phyloP scores from a whole-genome alignment of 1,284 basidiomycete species.

The Malassezia globosa region DNA sequence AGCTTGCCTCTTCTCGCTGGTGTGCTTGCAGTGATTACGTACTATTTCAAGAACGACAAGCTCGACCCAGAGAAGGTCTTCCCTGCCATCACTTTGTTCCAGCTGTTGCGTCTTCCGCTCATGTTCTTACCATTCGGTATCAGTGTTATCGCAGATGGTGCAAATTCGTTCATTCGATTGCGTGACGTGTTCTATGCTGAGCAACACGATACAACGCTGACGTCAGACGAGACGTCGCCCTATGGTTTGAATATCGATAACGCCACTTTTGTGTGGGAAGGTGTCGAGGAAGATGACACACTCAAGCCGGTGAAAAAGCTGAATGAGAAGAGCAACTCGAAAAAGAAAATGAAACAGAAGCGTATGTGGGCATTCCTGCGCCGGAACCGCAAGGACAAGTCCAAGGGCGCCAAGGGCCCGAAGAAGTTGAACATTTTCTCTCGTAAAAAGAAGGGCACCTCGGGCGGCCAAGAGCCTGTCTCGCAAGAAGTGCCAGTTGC shows the following conservation, averaged over 20 bases:
- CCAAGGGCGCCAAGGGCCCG: not conserved
- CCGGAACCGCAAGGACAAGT: constrained; percentile 6
- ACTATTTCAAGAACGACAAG: constrained; percentile 55
- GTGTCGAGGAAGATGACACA: constrained; percentile 18
- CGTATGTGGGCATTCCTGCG: constrained; percentile 11
- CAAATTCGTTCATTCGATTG: constrained; percentile 36
- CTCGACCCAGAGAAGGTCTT: constrained; percentile 56
- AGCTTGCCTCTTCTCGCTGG: constrained; percentile 68
- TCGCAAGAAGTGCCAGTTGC: not conserved
- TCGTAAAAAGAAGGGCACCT: not conserved
- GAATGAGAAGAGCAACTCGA: constrained; percentile 1
- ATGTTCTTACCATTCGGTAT: constrained; percentile 53
- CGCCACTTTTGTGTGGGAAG: constrained; percentile 31
- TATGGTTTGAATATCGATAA: constrained; percentile 23
- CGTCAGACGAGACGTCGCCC: constrained; percentile 53
- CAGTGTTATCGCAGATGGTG: constrained; percentile 39
- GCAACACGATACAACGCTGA: constrained; percentile 55
- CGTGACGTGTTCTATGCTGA: constrained; percentile 56
- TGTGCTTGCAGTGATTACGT: constrained; percentile 73
- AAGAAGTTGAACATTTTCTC: constrained; percentile 10
- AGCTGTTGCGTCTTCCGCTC: constrained; percentile 60
- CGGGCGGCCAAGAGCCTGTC: constrained; percentile 4
- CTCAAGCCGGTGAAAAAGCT: constrained; percentile 10
- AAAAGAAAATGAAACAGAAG: constrained; percentile 10
- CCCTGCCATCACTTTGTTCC: constrained; percentile 43